A percentile compares a stretch with the other conserved stretches of the same genome.
phyloP scores from a whole-genome alignment of 2,329 filamentous ascomycete genomes.

The Verticillium albo-atrum region DNA sequence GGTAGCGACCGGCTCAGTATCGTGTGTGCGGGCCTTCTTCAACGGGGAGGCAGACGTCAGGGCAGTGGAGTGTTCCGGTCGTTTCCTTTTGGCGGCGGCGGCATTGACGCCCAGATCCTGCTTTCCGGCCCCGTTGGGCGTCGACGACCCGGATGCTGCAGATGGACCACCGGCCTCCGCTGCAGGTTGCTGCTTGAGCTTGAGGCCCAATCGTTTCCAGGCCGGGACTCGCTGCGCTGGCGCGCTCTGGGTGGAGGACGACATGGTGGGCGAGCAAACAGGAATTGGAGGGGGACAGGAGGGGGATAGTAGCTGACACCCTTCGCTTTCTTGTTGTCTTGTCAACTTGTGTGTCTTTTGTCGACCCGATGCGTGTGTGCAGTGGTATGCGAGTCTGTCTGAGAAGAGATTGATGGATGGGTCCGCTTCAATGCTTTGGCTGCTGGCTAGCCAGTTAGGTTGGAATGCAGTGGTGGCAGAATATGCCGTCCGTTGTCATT shows the following conservation, averaged over 20 bases:
- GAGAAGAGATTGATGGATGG: slow-evolving; percentile 2
- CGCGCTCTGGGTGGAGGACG: slow-evolving; percentile 35
- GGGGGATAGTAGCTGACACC: slow-evolving; percentile 4
- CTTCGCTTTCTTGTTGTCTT: slow-evolving; percentile 6
- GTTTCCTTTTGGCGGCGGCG: slow-evolving; percentile 15
- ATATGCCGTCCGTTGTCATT: slow-evolving; percentile 8
- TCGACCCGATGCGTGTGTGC: neutral
- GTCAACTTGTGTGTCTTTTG: neutral
- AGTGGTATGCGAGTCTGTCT: slow-evolving; percentile 7
- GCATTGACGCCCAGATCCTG: slow-evolving; percentile 13
- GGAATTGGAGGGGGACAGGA: neutral
- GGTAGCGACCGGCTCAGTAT: slow-evolving; percentile 3
- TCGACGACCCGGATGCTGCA: slow-evolving; percentile 11
- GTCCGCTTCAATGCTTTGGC: slow-evolving; percentile 6
- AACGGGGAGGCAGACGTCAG: slow-evolving; percentile 15
- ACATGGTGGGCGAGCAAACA: slow-evolving; percentile 31
- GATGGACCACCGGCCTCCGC: slow-evolving; percentile 11
- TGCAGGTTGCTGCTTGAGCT: slow-evolving; percentile 45
- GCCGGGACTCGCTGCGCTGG: slow-evolving; percentile 44
- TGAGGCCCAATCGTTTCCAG: slow-evolving; percentile 60
- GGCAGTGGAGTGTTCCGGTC: slow-evolving; percentile 10
- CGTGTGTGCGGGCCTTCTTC: slow-evolving; percentile 22
- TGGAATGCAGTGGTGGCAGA: slow-evolving; percentile 10
- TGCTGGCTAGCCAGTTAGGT: slow-evolving; percentile 6
- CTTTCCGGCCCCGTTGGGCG: slow-evolving; percentile 12